A percentile compares a stretch with the other conserved stretches of the same genome.
Evolutionary conservation across 1,139 yeast genomes (phyloP).

Genomic region (Geotrichum citri-aurantii): DNA sequence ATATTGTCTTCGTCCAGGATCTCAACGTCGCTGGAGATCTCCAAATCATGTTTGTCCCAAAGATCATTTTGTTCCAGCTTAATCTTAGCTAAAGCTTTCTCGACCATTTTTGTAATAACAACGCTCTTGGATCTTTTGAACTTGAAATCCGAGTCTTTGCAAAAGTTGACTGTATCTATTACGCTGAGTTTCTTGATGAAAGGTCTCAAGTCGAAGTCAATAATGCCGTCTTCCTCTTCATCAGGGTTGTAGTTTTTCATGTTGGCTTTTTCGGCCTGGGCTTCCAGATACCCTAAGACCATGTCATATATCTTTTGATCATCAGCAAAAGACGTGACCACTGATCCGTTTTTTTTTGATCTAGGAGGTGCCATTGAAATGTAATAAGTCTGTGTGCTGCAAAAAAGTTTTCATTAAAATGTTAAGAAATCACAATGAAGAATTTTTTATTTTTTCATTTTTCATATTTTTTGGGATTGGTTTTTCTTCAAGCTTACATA

Average conservation of each 20-base stretch:
- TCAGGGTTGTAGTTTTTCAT: conserved; percentile 4
- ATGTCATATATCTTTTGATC: conserved; percentile 24
- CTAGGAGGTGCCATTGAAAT: conserved; percentile 14
- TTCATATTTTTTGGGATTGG: background rate
- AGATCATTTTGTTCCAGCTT: conserved; percentile 41
- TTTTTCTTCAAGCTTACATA: too few relatives aligned
- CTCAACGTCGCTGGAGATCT: conserved; percentile 42
- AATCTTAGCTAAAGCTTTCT: conserved; percentile 45
- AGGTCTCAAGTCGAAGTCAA: conserved; percentile 19
- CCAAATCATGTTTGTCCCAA: conserved; percentile 29
- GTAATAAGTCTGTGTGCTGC: background rate
- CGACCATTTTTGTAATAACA: conserved; percentile 53
- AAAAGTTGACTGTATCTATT: conserved; percentile 23
- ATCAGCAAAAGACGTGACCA: conserved; percentile 1
- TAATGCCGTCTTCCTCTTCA: conserved; percentile 12
- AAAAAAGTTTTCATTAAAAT: background rate
- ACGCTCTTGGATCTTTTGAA: conserved; percentile 42
- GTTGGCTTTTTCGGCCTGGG: conserved; percentile 18
- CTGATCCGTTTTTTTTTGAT: conserved; percentile 8
- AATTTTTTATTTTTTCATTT: background rate
- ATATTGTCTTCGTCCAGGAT: conserved; percentile 43
- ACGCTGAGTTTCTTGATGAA: conserved; percentile 19
- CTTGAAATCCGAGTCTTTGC: conserved; percentile 25
- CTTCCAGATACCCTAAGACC: conserved; percentile 23
- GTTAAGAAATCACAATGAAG: background rate